These are phyloP conservation scores for Madurella fahalii DNA, from an alignment of 2,329 filamentous ascomycete genomes.

Conservation along the genomic window DNA sequence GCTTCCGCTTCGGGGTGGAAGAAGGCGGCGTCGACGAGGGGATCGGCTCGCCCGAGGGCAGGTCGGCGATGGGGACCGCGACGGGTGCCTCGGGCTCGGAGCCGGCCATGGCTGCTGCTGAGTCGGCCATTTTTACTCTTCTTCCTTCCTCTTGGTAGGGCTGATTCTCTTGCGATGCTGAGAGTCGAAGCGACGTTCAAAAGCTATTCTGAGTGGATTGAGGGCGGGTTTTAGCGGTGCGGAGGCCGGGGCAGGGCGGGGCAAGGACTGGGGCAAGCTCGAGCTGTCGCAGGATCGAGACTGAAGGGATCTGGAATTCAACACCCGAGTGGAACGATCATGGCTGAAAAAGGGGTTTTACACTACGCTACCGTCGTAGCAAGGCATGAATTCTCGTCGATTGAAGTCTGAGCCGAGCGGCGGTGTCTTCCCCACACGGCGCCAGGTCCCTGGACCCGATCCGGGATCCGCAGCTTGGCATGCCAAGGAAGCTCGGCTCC, in stretches of 20 bases:
- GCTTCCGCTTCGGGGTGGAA: conserved; percentile 13
- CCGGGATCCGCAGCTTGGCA: background rate
- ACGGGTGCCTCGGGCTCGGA: conserved; percentile 7
- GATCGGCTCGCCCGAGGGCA: conserved; percentile 27
- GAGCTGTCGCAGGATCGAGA: background rate
- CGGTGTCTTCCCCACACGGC: background rate
- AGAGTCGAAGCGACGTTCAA: background rate
- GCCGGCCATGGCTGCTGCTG: conserved; percentile 7
- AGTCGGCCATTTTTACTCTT: conserved; percentile 14
- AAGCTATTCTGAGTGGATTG: background rate
- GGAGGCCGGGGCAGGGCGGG: background rate
- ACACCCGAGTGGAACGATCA: background rate
- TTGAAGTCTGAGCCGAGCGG: background rate
- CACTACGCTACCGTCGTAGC: background rate
- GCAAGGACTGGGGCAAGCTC: background rate
- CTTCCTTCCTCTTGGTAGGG: too few species aligned
- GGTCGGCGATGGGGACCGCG: conserved; percentile 22
- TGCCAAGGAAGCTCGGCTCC: conserved; percentile 14
- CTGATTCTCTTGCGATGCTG: background rate
- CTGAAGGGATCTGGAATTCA: background rate
- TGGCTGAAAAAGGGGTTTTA: background rate
- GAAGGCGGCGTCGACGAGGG: conserved; percentile 17
- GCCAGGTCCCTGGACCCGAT: background rate
- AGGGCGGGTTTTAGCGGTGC: background rate
- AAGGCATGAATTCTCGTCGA: background rate